Conservation (phyloP, 225 moss, liverwort and hornwort species). For the Polytrichum formosum region DNA sequence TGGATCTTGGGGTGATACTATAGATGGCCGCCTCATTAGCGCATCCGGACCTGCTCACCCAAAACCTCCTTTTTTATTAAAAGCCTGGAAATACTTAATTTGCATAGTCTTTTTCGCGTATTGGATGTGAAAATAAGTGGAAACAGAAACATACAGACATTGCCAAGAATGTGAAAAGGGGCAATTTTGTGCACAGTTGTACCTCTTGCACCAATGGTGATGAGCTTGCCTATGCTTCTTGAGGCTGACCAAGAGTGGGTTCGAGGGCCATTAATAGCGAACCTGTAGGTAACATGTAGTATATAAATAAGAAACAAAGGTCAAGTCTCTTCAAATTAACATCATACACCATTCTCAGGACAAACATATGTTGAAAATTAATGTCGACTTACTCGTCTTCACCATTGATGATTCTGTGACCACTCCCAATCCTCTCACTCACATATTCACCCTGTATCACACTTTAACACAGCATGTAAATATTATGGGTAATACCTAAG, state of each 20-base stretch:
- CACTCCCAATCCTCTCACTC: conserved; percentile 43
- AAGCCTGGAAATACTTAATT: neutral
- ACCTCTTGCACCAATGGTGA: conserved; percentile 71
- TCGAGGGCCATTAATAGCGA: conserved; percentile 66
- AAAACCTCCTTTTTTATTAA: too few species aligned
- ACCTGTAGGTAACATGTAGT: conserved; percentile 29
- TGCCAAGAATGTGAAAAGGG: neutral
- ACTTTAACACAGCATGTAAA: too few species aligned
- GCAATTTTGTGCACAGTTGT: neutral
- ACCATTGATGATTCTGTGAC: conserved; percentile 43
- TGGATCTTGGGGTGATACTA: conserved; percentile 46
- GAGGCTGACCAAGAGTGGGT: conserved; percentile 39
- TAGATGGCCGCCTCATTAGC: conserved; percentile 50
- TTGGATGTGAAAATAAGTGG: neutral
- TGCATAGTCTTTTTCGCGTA: too few species aligned
- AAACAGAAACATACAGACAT: neutral
- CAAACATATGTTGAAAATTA: neutral
- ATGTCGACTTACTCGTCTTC: conserved; percentile 50
- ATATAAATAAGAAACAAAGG: too few species aligned
- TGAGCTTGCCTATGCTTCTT: conserved; percentile 55
- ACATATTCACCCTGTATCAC: conserved; percentile 39
- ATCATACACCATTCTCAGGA: too few species aligned
- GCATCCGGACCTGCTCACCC: conserved; percentile 59
- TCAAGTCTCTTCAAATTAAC: too few species aligned
- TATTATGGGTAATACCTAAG: too few species aligned